These are phyloP conservation scores for Solanum hybrid DNA, from an alignment of 305 asterid species.

Conservation along the genomic window DNA sequence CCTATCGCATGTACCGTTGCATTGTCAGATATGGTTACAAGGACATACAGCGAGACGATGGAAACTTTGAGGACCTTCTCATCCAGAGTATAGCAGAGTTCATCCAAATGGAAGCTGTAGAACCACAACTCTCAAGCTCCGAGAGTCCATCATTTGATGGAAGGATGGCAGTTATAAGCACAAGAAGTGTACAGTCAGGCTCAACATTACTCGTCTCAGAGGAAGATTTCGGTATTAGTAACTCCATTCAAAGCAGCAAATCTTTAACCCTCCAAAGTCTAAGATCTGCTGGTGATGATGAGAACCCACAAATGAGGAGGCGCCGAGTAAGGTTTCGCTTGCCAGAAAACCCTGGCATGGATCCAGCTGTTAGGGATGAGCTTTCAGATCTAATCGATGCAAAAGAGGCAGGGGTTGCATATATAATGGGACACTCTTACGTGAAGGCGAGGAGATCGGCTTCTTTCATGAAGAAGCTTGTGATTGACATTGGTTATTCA, in stretches of 20 bases:
- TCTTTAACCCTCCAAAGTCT: conserved; percentile 61
- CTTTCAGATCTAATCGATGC: conserved; percentile 72
- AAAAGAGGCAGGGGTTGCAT: conserved; percentile 89
- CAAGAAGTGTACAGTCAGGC: conserved; percentile 31
- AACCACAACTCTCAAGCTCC: conserved; percentile 59
- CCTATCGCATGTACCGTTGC: conserved; percentile 93
- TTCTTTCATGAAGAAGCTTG: conserved; percentile 57
- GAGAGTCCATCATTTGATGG: conserved; percentile 77
- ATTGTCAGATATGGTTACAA: conserved; percentile 94
- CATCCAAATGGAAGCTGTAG: conserved; percentile 91
- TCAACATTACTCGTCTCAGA: conserved; percentile 41
- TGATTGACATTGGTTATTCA: conserved; percentile 80
- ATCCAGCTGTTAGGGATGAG: conserved; percentile 64
- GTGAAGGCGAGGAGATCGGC: conserved; percentile 82
- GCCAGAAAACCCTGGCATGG: conserved; percentile 57
- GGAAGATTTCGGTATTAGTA: conserved; percentile 23
- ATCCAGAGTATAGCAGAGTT: conserved; percentile 92
- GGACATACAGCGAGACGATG: conserved; percentile 82
- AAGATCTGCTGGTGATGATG: conserved; percentile 67
- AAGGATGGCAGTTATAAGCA: conserved; percentile 90
- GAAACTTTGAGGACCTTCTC: conserved; percentile 66
- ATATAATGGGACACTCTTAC: conserved; percentile 88
- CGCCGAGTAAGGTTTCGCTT: conserved; percentile 62
- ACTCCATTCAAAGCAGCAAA: conserved; percentile 62
- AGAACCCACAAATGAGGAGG: conserved; percentile 67